Base-by-base conservation (phyloP, 1,139 yeast genomes). In the Geotrichum reessii region DNA sequence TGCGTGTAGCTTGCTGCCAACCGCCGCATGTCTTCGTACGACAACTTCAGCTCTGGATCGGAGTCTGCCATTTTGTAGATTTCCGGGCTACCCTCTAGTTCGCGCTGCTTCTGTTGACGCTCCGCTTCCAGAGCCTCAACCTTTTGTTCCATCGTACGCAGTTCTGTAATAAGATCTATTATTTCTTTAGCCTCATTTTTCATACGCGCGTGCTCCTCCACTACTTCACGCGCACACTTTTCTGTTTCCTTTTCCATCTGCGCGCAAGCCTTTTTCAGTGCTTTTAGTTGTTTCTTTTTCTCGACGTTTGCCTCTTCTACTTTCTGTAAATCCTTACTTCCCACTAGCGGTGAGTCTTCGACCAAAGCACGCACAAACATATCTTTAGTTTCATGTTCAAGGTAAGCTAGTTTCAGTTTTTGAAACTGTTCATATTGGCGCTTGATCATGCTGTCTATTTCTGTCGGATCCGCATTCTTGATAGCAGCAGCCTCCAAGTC, bases 371-470 rank as follows among this genome's bases (percentile, higher is more conserved):
- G 66, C 50, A 85, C 71, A 67, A 85, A 85, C 71, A 81, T 78
- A 62, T 84, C 87, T 63, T 86, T 78, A 1, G 88, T 79, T 65
- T 84, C 90, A 65, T 84, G 87, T 66, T 85, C 91, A 53, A 84
- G 70, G 66, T 83, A 85, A 53, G 83, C 78, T 61, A 84, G 82
- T 66, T 84, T 83, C 52, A 84, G 72, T 57, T 83, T 76, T 21
- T 79, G 76, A 62, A 80, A 80, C 37, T 76, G 69, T 61, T 78
- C 78, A 58, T 74, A 62, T 47, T 63, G 63, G 51, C 62, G 60
- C 50, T 62, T 65, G n/a, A 67, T 72, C 50, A 71, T 71, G 48
- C 59, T 61, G 21, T 64, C 65, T 25, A 68, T 60, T 52, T 65
- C 60, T 33, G 55, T 60, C 28, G 69, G 72, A 48, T 65, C 66